Base-by-base conservation (phyloP, 257 asterid species). In the Ballota nigra region DNA sequence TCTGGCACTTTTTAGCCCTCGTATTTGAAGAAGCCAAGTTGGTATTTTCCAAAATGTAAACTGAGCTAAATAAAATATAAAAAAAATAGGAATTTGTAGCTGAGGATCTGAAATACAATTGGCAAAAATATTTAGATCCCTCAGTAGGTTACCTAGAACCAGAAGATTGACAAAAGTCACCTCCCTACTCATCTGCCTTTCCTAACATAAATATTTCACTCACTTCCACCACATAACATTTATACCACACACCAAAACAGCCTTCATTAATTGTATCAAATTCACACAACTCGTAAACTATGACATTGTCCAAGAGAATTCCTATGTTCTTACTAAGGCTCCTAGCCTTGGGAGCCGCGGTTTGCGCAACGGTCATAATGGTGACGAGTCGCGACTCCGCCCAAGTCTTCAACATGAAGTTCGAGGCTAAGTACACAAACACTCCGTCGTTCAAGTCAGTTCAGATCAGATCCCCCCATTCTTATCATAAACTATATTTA, bases 401-500 rank as follows among this genome's bases (percentile, higher is more conserved):
- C 23, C 73, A 70, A 34, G 86, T 88, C 68, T 74, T 88, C 34
- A 80, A 82, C 76, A 74, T 92, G 84, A 82, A 87, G 10, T 92
- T 92, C 63, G 83, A 88, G 60, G 96, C 96, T 70, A 88, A 84
- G 52, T 92, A 79, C 64, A 72, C 88, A 4, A 75, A 90, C 74
- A 82, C 97, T 0, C 90, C 98, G 0, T 79, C 97, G 8, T 84
- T 82, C 85, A 90, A 83, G 97, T 87, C 79, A 43, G 88, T 76
- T 18, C 10, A 1, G 29, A 26, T 26, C 38, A 20, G 10, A 10
- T 45, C 4, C 0, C 31, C 11, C 8, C 57, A 6, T 28, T 8
- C 16, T 62, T 43, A 16, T 62, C 52, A n/a, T 9, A 11, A 26
- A 13, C 38, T 57, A 45, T 22, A 15, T 20, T 47, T 6, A 33